Conservation (phyloP, 495 filamentous ascomycete genomes). For the Daldinia childiae region DNA sequence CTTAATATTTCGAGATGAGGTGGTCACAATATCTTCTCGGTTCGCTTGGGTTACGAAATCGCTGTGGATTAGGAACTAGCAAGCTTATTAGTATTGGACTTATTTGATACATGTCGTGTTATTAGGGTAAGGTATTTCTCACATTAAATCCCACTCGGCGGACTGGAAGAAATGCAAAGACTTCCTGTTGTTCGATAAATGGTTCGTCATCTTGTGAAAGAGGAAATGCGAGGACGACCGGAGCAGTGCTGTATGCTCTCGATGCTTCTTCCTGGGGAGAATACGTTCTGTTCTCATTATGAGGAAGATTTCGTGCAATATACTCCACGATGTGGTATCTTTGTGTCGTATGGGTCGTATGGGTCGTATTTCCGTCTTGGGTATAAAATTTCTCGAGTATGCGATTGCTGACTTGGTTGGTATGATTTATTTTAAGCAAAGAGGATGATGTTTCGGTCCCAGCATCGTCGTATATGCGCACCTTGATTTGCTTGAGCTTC, state of each 20-base stretch:
- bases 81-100: not conserved
- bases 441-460: constrained; percentile 15
- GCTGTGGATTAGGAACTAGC: constrained; percentile 58
- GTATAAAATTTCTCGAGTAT: constrained; percentile 12
- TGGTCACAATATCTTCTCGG: constrained; percentile 51
- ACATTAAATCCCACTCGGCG: constrained; percentile 48
- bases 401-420: not conserved
- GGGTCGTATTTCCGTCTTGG: constrained; percentile 10
- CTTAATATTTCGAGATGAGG: constrained; percentile 37
- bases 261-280: constrained; percentile 27
- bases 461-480: constrained; percentile 42
- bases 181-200: constrained; percentile 37
- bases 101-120: not conserved
- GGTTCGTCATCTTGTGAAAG: constrained; percentile 40
- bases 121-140: not conserved
- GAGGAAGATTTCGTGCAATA: constrained; percentile 35
- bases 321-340: constrained; percentile 42
- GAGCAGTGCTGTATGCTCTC: constrained; percentile 38
- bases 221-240: constrained; percentile 56
- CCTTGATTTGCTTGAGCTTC: constrained; percentile 47
- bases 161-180: constrained; percentile 55
- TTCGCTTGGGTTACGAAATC: constrained; percentile 59
- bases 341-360: not conserved
- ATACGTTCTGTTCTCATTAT: constrained; percentile 47
- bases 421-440: constrained; percentile 14